Percentiles rank a stretch among this genome's conserved stretches.
Conservation (phyloP, 495 filamentous ascomycete genomes). For the Neurospora pannonica region DNA sequence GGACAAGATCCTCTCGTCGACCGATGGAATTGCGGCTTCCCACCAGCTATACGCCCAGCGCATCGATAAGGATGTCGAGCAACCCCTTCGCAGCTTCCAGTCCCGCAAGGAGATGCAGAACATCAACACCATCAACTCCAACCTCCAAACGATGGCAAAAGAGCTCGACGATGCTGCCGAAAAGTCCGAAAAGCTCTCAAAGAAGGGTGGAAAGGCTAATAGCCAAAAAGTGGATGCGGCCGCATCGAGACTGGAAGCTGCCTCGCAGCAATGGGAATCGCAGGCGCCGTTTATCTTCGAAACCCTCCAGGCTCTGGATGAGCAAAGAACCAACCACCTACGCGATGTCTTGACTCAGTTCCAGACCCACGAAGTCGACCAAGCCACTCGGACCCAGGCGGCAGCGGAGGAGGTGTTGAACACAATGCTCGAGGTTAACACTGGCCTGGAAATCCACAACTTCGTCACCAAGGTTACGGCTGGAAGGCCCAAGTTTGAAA, state of each 20-base stretch:
- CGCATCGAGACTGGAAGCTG: slow-evolving; percentile 61
- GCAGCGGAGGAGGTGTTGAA: slow-evolving; percentile 77
- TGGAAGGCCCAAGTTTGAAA: slow-evolving; percentile 41
- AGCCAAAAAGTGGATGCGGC: slow-evolving; percentile 74
- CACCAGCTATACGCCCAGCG: slow-evolving; percentile 74
- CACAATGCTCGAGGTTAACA: slow-evolving; percentile 77
- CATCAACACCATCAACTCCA: slow-evolving; percentile 74
- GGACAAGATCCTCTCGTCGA: slow-evolving; percentile 78
- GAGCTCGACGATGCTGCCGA: slow-evolving; percentile 79
- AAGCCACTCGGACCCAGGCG: slow-evolving; percentile 65
- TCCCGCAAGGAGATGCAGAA: slow-evolving; percentile 72
- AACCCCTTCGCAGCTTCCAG: slow-evolving; percentile 62
- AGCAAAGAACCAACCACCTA: slow-evolving; percentile 80
- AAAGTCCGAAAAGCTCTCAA: slow-evolving; percentile 75
- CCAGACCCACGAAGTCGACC: slow-evolving; percentile 86
- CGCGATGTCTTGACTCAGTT: slow-evolving; percentile 88
- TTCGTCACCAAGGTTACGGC: slow-evolving; percentile 50
- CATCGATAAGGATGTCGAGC: slow-evolving; percentile 87
- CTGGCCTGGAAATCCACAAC: slow-evolving; percentile 78
- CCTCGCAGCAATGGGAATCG: slow-evolving; percentile 83
- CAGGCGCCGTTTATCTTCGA: slow-evolving; percentile 95
- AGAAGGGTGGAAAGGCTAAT: slow-evolving; percentile 69
- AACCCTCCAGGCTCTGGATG: slow-evolving; percentile 83
- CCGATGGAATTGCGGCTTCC: slow-evolving; percentile 69
- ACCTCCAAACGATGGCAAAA: slow-evolving; percentile 70